Percentiles rank a stretch among this genome's conserved stretches.
phyloP scores from a whole-genome alignment of 352 stramenopile species.

The Phytophthora citricola region DNA sequence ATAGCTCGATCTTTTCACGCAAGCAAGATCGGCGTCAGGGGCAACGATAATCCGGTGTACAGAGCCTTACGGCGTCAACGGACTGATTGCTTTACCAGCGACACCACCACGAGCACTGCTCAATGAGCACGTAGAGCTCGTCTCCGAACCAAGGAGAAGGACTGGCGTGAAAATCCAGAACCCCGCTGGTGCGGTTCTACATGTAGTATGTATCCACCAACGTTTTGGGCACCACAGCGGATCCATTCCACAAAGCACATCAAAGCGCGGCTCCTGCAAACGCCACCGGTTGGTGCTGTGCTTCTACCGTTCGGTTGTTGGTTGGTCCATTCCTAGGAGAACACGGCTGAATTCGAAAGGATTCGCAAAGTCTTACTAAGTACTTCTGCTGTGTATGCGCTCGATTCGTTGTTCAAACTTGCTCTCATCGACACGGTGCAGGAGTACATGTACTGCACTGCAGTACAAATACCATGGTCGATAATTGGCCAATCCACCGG shows the following conservation, averaged over 20 bases:
- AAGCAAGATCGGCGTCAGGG: neutral
- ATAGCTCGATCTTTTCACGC: constrained; percentile 7
- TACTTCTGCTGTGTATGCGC: too few relatives aligned
- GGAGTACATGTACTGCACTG: too few relatives aligned
- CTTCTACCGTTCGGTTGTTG: neutral
- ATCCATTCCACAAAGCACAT: neutral
- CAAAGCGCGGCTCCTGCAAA: neutral
- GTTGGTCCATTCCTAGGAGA: neutral
- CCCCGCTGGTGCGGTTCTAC: too few relatives aligned
- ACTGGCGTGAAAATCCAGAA: neutral
- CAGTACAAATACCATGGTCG: too few relatives aligned
- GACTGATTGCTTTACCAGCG: neutral
- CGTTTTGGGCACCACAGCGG: neutral
- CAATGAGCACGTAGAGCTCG: neutral
- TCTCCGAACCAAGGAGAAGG: neutral
- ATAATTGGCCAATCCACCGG: too few relatives aligned
- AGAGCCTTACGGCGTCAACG: too few relatives aligned
- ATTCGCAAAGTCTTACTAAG: too few relatives aligned
- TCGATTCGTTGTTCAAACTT: too few relatives aligned
- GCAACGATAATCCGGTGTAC: neutral
- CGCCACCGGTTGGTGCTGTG: neutral
- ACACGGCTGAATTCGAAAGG: neutral
- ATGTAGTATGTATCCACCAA: neutral
- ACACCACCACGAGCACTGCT: neutral
- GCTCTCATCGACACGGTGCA: too few relatives aligned